Base-by-base conservation (phyloP, 2,329 filamentous ascomycete genomes). In the Sporothrix phasma region DNA sequence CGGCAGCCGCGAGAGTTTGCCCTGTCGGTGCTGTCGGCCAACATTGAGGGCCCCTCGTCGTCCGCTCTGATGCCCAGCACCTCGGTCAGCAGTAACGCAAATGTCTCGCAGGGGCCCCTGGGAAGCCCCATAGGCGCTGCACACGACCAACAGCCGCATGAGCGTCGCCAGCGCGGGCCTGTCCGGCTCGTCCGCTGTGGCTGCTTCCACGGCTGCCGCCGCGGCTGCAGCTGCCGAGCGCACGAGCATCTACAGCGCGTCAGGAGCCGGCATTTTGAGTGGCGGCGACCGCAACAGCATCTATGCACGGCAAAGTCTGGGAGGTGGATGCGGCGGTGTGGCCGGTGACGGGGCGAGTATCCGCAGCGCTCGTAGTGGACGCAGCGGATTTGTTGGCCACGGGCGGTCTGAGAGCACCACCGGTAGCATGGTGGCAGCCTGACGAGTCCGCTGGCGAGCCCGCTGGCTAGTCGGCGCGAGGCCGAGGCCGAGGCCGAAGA, bases 281-380 rank as follows among this genome's bases (percentile, higher is more conserved):
- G 88, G 88, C 65, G 88, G 88, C 65, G 92, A 96, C 71, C 82
- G 92, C 58, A 93, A 88, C 73, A 95, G 90, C 74, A 84, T 88
- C 67, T 93, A 96, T 71, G 84, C 88, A 31, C 72, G 72, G 63
- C 71, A 70, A 65, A 67, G 61, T 29, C 45, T 66, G 10, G 59
- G 54, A 10, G 61, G 46, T 19, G 26, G 65, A 76, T 49, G 79
- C 59, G 72, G 73, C 24, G 72, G 73, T 54, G 84, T 81, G 5
- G 90, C 29, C 22, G 66, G 64, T 29, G 67, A 96, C 69, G 89
- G 84, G 1, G 85, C 86, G 10, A 96, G 91, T 71, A 79, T 95
- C 34, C 83, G 90, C 63, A 96, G 90, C 73, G 90, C 89, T 75
- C 83, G 90, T 63, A 96, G 90, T 73, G 90, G 89, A 76, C 83